Conservation (phyloP, 441 rosid genomes). For the Euphorbia schlechtendalii region DNA sequence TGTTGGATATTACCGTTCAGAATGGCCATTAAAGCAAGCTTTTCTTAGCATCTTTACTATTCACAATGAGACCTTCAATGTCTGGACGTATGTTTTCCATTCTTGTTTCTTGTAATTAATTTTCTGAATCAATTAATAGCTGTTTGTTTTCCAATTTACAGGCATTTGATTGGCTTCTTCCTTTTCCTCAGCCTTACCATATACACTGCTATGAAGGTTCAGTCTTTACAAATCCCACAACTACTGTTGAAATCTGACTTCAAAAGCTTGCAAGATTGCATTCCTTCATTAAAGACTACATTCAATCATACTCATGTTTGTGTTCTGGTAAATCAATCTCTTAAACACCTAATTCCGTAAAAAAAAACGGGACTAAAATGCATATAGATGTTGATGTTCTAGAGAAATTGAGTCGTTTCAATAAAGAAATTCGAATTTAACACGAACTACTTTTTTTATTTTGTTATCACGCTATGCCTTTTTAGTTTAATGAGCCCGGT, state of each 20-base stretch:
- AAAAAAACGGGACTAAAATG: too few species aligned
- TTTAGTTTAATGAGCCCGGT: too few species aligned
- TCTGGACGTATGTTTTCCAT: conserved; percentile 73
- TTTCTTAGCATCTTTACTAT: conserved; percentile 71
- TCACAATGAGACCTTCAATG: conserved; percentile 88
- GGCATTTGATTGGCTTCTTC: too few species aligned
- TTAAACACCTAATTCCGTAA: conserved; percentile 6
- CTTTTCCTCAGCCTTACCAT: conserved; percentile 28
- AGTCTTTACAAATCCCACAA: conserved; percentile 67
- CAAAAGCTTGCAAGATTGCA: conserved; percentile 54
- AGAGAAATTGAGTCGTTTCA: too few species aligned
- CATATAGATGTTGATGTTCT: too few species aligned
- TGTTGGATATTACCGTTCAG: conserved; percentile 70
- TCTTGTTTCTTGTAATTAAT: neutral
- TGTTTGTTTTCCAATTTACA: too few species aligned
- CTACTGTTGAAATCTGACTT: conserved; percentile 53
- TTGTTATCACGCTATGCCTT: too few species aligned
- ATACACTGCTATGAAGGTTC: conserved; percentile 70
- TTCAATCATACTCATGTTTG: conserved; percentile 60
- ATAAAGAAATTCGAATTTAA: too few species aligned
- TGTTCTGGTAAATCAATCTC: conserved; percentile 57
- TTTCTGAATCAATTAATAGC: too few species aligned
- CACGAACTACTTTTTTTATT: too few species aligned
- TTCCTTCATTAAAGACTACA: conserved; percentile 51
- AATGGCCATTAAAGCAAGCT: conserved; percentile 85